Base-by-base conservation (phyloP, 2,329 filamentous ascomycete species). In the Graphilbum fragrans region DNA sequence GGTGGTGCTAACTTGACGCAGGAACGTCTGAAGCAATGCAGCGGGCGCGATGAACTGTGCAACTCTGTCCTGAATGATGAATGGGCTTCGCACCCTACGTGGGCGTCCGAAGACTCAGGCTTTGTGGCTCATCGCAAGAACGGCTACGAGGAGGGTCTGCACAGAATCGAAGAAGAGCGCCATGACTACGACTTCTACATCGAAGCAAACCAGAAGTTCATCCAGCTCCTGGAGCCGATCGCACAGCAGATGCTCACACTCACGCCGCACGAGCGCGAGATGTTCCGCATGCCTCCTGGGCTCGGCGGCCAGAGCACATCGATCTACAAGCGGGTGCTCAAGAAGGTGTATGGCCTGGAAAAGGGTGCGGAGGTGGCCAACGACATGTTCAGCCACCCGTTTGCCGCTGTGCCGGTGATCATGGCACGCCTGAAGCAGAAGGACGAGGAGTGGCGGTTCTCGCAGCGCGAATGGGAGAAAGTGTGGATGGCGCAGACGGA, bases 101-200 rank as follows among this genome's bases (percentile, higher is more conserved):
- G 92, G 92, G 92, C 90, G 2, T 96, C 90, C 1, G 92, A 98
- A 60, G 92, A 98, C 56, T 94, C 86, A 35, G 92, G 92, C 1
- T 98, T 98, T 53, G 90, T 98, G 45, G 92, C 92, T 12, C 92
- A 98, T 62, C 79, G 90, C 47, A 98, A 98, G 72, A 98, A 98
- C 53, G 77, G 82, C 41, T 94, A 83, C 49, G 92, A 98, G 59
- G 92, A 98, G 60, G 84, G 84, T 25, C 75, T 98, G 9, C 92
- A 98, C 57, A 75, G 92, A 18, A 95, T 98, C 46, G 92, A 98
- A 61, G 92, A 98, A 61, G 92, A 98, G 59, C 83, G 92, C 5
- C 92, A 98, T 56, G 92, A 98, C 56, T 98, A 98, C 53, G 92
- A 98, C 59, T 94, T 93, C 63, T 92, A 95, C 56, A 96, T 98